Evolutionary conservation across 2,329 filamentous ascomycete genomes (phyloP), one percentile per base, ranked within the genome.

Genomic region (Metarhizium album): DNA sequence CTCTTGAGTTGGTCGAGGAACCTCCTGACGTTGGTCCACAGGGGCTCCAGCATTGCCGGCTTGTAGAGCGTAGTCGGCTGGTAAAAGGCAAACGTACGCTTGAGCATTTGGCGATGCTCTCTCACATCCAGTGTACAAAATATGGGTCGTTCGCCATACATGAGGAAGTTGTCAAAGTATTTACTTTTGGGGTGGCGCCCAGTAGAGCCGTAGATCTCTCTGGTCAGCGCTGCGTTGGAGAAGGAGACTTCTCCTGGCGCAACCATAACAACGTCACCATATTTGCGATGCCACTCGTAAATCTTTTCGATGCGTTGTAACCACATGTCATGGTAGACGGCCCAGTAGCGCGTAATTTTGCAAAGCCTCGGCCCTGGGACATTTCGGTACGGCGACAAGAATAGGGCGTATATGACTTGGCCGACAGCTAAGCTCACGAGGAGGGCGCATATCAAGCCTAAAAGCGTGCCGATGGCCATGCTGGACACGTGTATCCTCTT

Each of bases 171-270:
- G 31, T 45, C 24, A 33, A 48, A 52, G 42, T 52, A 52, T n/a
- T 35, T 27, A 33, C 50, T 49, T 23, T 52, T 52, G 33, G 50
- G 46, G 9, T 52, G 50, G 7, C 50, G 50, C 2, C 50, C 50
- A 18, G 46, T 46, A 38, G 50, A 48, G 42, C 50, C 46, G 23
- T 49, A 52, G 23, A 52, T 52, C 20, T 52, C 46, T 14, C 24
- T 45, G 4, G 50, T 52, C 33, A 48, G 18, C 11, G 42, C 35
- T 16, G 42, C 46, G 33, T 35, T 46, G 42, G 50, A 27, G 22
- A 52, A 46, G 9, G 50, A 52, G 23, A 52, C 47, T 27, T 52
- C 50, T 3, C 50, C 50, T 3, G 50, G 50, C 4, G 50, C 50
- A n/a, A 49, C 33, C 14, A 48, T 38, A 14, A 52, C 50, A 8